These are phyloP conservation scores for Pythium periplocum DNA, from an alignment of 352 stramenopile species.

Conservation along the genomic window DNA sequence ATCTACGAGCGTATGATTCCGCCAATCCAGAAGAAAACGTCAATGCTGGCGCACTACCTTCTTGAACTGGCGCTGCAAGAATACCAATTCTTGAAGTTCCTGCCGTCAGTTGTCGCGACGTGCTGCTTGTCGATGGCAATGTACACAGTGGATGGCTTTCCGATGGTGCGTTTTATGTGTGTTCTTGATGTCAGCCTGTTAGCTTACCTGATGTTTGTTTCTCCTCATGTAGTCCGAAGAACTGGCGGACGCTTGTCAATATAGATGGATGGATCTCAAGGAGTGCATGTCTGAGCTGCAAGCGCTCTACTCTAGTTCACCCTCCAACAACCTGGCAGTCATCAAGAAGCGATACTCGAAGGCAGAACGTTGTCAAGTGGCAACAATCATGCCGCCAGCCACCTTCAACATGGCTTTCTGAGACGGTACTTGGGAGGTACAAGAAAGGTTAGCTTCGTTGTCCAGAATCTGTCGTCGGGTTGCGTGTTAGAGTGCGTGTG, in stretches of 20 bases:
- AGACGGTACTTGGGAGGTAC: not conserved
- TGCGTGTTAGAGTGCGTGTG: too few relatives aligned
- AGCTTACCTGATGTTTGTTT: too few relatives aligned
- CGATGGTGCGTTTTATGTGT: conserved; percentile 41
- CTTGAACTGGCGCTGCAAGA: conserved; percentile 85
- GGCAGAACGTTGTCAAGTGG: conserved; percentile 74
- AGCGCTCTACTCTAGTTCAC: conserved; percentile 74
- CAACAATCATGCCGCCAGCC: conserved; percentile 57
- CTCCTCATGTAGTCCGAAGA: conserved; percentile 53
- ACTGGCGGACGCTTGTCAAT: conserved; percentile 72
- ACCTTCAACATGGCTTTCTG: conserved; percentile 85
- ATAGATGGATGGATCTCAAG: conserved; percentile 71
- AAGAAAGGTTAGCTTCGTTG: too few relatives aligned
- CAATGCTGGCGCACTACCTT: conserved; percentile 86
- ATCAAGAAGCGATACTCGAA: conserved; percentile 90
- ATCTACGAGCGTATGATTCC: conserved; percentile 87
- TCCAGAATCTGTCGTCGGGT: too few relatives aligned
- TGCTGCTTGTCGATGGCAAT: conserved; percentile 85
- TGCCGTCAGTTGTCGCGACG: conserved; percentile 79
- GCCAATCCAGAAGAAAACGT: conserved; percentile 79
- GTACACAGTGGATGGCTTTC: conserved; percentile 77
- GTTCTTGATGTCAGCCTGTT: too few relatives aligned
- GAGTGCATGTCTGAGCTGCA: conserved; percentile 81
- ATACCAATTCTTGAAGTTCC: conserved; percentile 83
- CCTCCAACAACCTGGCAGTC: conserved; percentile 77